Evolutionary conservation across 2,329 filamentous ascomycete species (phyloP).

Genomic region (Pseudocercospora fijiensis): DNA sequence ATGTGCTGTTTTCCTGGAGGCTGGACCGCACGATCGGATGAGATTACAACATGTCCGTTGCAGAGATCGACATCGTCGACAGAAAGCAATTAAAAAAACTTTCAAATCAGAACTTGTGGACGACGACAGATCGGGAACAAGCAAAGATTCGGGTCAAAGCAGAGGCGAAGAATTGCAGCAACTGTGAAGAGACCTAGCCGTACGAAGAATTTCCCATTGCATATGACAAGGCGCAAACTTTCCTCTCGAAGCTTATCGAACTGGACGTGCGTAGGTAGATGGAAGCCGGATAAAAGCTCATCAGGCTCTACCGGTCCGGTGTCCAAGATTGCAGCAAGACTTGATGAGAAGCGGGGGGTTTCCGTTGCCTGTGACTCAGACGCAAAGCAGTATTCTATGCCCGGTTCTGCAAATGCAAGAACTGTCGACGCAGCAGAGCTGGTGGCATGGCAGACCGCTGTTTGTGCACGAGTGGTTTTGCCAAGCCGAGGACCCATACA

Average conservation of each 20-base stretch:
- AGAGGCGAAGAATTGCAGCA: neutral
- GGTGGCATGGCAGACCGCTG: too few species aligned
- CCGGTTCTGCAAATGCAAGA: neutral
- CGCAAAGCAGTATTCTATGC: too few species aligned
- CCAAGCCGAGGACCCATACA: too few species aligned
- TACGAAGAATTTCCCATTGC: neutral
- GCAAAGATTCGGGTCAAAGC: neutral
- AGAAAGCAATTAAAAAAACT: too few species aligned
- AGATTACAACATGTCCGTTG: too few species aligned
- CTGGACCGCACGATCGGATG: neutral
- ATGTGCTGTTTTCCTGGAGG: neutral
- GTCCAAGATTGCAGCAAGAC: neutral
- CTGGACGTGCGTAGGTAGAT: neutral
- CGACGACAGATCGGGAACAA: too few species aligned
- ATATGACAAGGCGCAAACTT: neutral
- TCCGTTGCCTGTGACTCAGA: neutral
- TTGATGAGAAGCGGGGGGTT: neutral
- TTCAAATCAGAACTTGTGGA: too few species aligned
- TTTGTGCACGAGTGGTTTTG: too few species aligned
- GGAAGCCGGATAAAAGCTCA: neutral
- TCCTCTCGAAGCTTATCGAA: neutral
- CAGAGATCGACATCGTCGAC: neutral
- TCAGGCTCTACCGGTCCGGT: neutral
- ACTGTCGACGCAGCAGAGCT: neutral
- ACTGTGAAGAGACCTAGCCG: neutral